Evolutionary conservation across 2,329 filamentous ascomycete genomes (phyloP).

Genomic region (Gnomoniopsis smithogilvyi): DNA sequence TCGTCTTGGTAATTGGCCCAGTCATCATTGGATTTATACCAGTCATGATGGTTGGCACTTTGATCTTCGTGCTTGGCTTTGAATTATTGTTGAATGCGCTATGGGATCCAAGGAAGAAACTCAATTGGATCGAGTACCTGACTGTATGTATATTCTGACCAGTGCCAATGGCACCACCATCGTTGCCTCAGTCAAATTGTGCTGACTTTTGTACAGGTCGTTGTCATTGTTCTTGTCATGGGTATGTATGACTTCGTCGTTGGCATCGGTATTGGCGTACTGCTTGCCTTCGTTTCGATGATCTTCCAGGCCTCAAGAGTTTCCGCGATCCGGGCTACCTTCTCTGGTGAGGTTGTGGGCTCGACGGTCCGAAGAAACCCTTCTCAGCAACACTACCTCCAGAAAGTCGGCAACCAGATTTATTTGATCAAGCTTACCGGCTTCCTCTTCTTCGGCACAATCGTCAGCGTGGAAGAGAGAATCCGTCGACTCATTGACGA

Average conservation of each 20-base stretch:
- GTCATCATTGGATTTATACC: conserved; percentile 90
- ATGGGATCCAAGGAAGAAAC: conserved; percentile 82
- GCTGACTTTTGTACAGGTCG: conserved; percentile 48
- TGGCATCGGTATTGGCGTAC: conserved; percentile 87
- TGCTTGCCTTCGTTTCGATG: conserved; percentile 86
- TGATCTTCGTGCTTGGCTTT: conserved; percentile 94
- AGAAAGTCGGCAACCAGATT: conserved; percentile 82
- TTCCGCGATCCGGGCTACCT: conserved; percentile 85
- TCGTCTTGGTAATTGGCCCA: conserved; percentile 81
- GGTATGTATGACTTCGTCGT: conserved; percentile 95
- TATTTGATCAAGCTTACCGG: conserved; percentile 88
- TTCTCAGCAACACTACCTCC: conserved; percentile 81
- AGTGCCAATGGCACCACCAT: neutral
- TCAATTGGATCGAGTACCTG: conserved; percentile 82
- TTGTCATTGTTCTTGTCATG: conserved; percentile 92
- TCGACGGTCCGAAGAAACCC: conserved; percentile 92
- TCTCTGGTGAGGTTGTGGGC: conserved; percentile 81
- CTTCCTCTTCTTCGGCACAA: conserved; percentile 97
- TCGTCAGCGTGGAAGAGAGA: conserved; percentile 89
- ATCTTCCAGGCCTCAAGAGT: conserved; percentile 89
- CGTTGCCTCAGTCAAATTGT: neutral
- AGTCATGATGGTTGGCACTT: conserved; percentile 90
- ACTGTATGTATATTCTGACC: conserved; percentile 55
- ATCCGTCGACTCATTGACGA: conserved; percentile 82
- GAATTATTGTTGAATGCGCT: conserved; percentile 87